Percentiles rank a stretch among this genome's conserved stretches.
Evolutionary conservation across 768 basidiomycete genomes (phyloP).

Genomic region (Boletus rufocinnamomeus): DNA sequence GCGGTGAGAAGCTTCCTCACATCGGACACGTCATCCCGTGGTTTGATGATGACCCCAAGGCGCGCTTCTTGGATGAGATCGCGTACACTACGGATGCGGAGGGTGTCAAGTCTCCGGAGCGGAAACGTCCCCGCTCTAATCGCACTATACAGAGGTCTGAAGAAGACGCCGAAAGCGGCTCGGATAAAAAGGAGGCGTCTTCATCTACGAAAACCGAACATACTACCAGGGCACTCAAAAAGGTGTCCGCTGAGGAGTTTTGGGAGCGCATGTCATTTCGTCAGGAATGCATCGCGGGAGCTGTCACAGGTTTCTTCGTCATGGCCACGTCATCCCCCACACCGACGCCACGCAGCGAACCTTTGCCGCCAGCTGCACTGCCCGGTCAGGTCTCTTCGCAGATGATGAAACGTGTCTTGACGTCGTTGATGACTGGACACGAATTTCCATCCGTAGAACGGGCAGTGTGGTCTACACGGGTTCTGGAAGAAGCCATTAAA

Average conservation of each 20-base stretch:
- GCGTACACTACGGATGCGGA: slow-evolving; percentile 67
- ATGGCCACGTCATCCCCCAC: slow-evolving; percentile 46
- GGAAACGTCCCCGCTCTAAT: slow-evolving; percentile 53
- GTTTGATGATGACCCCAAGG: slow-evolving; percentile 97
- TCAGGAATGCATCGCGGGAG: slow-evolving; percentile 90
- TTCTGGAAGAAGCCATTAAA: slow-evolving; percentile 65
- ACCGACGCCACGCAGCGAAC: slow-evolving; percentile 21
- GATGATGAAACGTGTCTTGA: slow-evolving; percentile 69
- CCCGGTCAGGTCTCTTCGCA: slow-evolving; percentile 64
- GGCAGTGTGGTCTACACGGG: slow-evolving; percentile 67
- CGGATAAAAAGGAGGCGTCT: slow-evolving; percentile 31
- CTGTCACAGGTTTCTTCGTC: slow-evolving; percentile 93
- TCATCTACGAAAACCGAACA: slow-evolving; percentile 35
- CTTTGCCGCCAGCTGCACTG: slow-evolving; percentile 51
- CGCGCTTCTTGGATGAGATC: slow-evolving; percentile 90
- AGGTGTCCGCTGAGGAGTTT: slow-evolving; percentile 75
- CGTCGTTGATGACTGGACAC: slow-evolving; percentile 67
- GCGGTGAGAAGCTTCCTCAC: slow-evolving; percentile 27
- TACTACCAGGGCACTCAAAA: slow-evolving; percentile 54
- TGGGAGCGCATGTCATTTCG: slow-evolving; percentile 98
- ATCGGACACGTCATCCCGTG: slow-evolving; percentile 81
- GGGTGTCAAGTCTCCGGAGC: slow-evolving; percentile 57
- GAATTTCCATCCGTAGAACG: slow-evolving; percentile 74
- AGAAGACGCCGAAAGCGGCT: slow-evolving; percentile 30
- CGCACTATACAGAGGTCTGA: slow-evolving; percentile 9